Evolutionary conservation across 495 filamentous ascomycete species (phyloP).

Genomic region (Penicillium odoratum): DNA sequence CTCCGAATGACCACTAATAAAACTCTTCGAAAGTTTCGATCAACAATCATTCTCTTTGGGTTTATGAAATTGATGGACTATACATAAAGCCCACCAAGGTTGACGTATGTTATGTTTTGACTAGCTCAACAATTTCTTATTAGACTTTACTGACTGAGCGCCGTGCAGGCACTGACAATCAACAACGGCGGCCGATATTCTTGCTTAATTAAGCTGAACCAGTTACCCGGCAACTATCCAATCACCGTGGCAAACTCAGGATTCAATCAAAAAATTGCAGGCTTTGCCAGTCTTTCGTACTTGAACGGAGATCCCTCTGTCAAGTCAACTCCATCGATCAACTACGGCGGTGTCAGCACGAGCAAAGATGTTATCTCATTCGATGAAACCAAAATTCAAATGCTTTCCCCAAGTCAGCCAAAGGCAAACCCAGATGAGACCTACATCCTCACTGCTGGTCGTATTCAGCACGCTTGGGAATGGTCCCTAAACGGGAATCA

Average conservation of each 20-base stretch:
- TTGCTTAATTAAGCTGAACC: constrained; percentile 37
- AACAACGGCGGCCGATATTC: constrained; percentile 26
- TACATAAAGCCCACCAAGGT: constrained; percentile 32
- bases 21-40: constrained; percentile 16
- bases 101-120: neutral
- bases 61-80: constrained; percentile 42
- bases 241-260: constrained; percentile 31
- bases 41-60: constrained; percentile 40
- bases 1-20: too few relatives aligned
- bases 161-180: neutral
- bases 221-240: constrained; percentile 31
- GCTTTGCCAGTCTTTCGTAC: constrained; percentile 32
- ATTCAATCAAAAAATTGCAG: constrained; percentile 32
- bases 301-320: constrained; percentile 8
- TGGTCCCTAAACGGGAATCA: constrained; percentile 32
- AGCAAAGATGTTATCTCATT: constrained; percentile 32
- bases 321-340: constrained; percentile 34
- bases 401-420: constrained; percentile 33
- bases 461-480: constrained; percentile 32
- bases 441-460: constrained; percentile 35
- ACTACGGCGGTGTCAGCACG: constrained; percentile 35
- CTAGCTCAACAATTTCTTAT: neutral
- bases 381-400: constrained; percentile 27
- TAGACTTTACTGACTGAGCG: neutral
- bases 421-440: constrained; percentile 32